Percentiles rank a stretch among this genome's conserved stretches.
Conservation (phyloP, 2,329 filamentous ascomycete species). For the Sarocladiaceae sp. region DNA sequence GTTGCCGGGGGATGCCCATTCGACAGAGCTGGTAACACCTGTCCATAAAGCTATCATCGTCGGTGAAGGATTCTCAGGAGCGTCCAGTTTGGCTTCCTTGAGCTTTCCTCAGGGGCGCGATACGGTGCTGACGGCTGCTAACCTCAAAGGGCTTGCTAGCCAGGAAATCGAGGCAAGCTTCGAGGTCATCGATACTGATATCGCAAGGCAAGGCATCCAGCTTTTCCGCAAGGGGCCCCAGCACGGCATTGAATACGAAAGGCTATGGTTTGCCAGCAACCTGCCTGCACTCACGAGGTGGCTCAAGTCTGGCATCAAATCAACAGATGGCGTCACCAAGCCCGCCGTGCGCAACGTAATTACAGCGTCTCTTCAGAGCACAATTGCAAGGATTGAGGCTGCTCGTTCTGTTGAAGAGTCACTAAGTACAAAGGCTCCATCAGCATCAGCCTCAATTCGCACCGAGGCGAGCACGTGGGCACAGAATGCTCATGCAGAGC, state of each 20-base stretch:
- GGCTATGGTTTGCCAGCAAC: constrained; percentile 67
- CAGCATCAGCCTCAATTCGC: not conserved
- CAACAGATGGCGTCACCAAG: constrained; percentile 46
- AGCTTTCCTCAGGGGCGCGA: constrained; percentile 31
- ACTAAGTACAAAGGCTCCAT: no score
- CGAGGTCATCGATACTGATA: constrained; percentile 55
- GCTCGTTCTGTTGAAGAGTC: constrained; percentile 37
- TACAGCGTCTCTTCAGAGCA: constrained; percentile 54
- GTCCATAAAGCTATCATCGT: constrained; percentile 78
- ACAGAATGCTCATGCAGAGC: constrained; percentile 72
- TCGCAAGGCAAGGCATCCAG: constrained; percentile 56
- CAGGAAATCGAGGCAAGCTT: constrained; percentile 36
- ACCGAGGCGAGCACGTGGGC: constrained; percentile 63
- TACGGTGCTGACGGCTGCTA: constrained; percentile 49
- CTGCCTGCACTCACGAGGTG: constrained; percentile 59
- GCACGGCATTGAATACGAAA: constrained; percentile 67
- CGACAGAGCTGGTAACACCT: constrained; percentile 66
- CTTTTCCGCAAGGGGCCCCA: constrained; percentile 63
- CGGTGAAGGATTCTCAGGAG: constrained; percentile 64
- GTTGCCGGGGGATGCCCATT: constrained; percentile 53
- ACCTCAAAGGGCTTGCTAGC: constrained; percentile 42
- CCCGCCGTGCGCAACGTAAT: constrained; percentile 61
- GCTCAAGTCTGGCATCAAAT: constrained; percentile 46
- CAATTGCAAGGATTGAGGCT: constrained; percentile 39
- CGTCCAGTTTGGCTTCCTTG: constrained; percentile 45